Conservation (phyloP, 306 rosid species). For the Oemleria cerasiformis region DNA sequence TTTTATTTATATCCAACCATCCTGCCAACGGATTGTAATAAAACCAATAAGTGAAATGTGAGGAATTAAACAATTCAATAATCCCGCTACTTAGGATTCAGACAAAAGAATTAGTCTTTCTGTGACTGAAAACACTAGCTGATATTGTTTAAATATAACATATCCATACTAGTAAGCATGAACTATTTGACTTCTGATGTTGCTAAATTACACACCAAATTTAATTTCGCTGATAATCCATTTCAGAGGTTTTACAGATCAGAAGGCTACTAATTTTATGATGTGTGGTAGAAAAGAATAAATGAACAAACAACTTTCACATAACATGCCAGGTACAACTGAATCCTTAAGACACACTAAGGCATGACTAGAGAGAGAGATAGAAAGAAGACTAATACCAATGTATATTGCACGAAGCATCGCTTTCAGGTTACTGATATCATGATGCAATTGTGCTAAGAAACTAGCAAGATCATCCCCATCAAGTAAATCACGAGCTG, state of each 20-base stretch:
- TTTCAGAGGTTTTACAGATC: background rate
- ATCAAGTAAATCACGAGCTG: constrained; percentile 80
- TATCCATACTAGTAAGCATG: background rate
- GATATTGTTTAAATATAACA: background rate
- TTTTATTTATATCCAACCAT: background rate
- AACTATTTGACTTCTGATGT: background rate
- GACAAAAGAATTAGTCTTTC: background rate
- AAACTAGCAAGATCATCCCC: constrained; percentile 71
- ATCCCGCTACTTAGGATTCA: background rate
- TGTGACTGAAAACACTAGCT: background rate
- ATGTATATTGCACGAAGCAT: constrained; percentile 99
- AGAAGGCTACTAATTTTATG: background rate
- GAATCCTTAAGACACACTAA: background rate
- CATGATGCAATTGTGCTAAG: constrained; percentile 64
- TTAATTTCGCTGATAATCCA: background rate
- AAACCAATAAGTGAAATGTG: background rate
- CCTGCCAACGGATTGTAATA: background rate
- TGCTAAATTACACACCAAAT: background rate
- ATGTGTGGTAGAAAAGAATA: background rate
- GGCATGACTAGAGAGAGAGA: constrained; percentile 13
- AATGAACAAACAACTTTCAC: background rate
- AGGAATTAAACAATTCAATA: background rate
- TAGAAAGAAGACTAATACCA: constrained; percentile 36
- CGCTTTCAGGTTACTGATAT: constrained; percentile 78
- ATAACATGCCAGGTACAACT: background rate